Conservation (phyloP, 2,329 filamentous ascomycete species). For the Nemania sp. region DNA sequence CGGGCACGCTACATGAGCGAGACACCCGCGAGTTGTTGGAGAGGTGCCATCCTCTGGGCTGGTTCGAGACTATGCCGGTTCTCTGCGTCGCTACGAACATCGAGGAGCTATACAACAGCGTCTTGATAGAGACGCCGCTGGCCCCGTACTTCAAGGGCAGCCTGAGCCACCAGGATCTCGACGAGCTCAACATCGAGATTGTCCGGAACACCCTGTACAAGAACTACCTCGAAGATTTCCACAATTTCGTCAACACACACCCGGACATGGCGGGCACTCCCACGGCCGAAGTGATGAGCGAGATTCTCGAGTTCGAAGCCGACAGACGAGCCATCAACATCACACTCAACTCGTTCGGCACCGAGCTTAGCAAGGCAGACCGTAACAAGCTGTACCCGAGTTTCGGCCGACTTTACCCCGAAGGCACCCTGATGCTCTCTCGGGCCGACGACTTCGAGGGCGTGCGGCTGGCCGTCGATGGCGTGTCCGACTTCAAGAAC, state of each 20-base stretch:
- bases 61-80: constrained; percentile 99
- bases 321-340: constrained; percentile 98
- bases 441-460: constrained; percentile 94
- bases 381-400: constrained; percentile 94
- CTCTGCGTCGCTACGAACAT: constrained; percentile 98
- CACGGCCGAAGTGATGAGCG: constrained; percentile 91
- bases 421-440: constrained; percentile 92
- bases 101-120: constrained; percentile 97
- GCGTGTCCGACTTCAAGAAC: constrained; percentile 88
- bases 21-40: constrained; percentile 95
- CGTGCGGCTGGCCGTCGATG: constrained; percentile 90
- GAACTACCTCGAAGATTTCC: constrained; percentile 98
- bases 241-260: constrained; percentile 90
- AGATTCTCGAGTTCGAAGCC: constrained; percentile 95
- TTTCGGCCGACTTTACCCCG: constrained; percentile 89
- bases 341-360: constrained; percentile 97
- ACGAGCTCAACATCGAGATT: constrained; percentile 99
- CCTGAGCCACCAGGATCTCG: constrained; percentile 92
- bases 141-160: constrained; percentile 98
- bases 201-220: constrained; percentile 98
- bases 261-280: constrained; percentile 85
- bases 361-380: constrained; percentile 90
- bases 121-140: constrained; percentile 93
- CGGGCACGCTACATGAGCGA: constrained; percentile 93
- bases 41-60: constrained; percentile 93